Evolutionary conservation across 2,329 filamentous ascomycete species (phyloP).

Genomic region (Aspergillus sergii): DNA sequence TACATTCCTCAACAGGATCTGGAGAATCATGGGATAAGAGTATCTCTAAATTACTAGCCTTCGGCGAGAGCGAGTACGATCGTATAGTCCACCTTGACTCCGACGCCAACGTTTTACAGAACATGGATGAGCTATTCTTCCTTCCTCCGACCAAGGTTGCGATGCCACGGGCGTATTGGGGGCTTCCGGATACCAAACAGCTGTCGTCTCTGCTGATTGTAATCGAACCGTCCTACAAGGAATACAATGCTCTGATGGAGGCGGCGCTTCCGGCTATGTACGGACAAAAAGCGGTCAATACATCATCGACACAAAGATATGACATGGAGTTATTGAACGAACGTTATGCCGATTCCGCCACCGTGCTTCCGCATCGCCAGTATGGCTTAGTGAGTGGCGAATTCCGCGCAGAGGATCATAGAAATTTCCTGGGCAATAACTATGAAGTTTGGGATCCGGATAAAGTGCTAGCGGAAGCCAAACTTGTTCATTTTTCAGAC

Average conservation of each 20-base stretch:
- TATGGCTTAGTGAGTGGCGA: constrained; percentile 66
- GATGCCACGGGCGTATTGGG: constrained; percentile 74
- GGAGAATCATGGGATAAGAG: constrained; percentile 63
- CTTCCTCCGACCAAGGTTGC: constrained; percentile 63
- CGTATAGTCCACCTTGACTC: constrained; percentile 63
- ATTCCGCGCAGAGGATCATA: constrained; percentile 60
- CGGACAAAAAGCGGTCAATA: constrained; percentile 30
- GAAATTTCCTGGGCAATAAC: constrained; percentile 52
- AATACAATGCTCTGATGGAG: constrained; percentile 43
- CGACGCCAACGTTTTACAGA: constrained; percentile 63
- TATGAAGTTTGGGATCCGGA: constrained; percentile 63
- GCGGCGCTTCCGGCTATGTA: constrained; percentile 26
- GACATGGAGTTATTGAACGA: constrained; percentile 71
- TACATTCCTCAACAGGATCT: constrained; percentile 20
- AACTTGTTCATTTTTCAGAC: constrained; percentile 71
- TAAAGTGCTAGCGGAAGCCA: constrained; percentile 59
- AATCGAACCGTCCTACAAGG: constrained; percentile 58
- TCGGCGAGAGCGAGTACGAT: constrained; percentile 66
- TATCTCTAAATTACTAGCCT: constrained; percentile 69
- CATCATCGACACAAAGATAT: constrained; percentile 39
- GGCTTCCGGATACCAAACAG: constrained; percentile 54
- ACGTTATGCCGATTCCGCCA: constrained; percentile 59
- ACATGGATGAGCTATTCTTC: constrained; percentile 72
- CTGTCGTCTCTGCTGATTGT: constrained; percentile 66
- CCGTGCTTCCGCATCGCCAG: constrained; percentile 65